phyloP scores from a whole-genome alignment of 2,329 filamentous ascomycete genomes.

The Colletotrichum destructivum region DNA sequence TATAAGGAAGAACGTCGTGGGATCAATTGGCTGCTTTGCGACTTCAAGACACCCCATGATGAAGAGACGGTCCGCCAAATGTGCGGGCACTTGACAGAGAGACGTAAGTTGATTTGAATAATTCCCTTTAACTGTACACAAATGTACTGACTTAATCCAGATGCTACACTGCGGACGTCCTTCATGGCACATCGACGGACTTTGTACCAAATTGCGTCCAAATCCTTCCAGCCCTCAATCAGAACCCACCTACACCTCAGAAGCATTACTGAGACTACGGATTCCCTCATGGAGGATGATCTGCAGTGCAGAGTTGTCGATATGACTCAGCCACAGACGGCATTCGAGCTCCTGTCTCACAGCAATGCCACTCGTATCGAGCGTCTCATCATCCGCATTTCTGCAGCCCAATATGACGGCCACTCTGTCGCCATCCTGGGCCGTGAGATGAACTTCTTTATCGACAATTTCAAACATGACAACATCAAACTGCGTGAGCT shows the following conservation, averaged over 20 bases:
- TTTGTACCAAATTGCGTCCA: conserved; percentile 64
- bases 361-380: neutral
- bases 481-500: conserved; percentile 45
- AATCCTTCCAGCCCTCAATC: conserved; percentile 48
- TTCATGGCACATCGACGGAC: conserved; percentile 63
- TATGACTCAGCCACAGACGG: conserved; percentile 9
- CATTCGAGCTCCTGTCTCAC: conserved; percentile 15
- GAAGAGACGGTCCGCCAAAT: neutral
- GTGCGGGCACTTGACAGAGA: neutral
- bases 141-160: neutral
- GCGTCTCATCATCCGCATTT: conserved; percentile 61
- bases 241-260: neutral
- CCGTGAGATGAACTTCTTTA: conserved; percentile 63
- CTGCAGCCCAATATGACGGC: conserved; percentile 65
- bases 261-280: neutral
- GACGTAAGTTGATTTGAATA: conserved; percentile 5
- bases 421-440: conserved; percentile 61
- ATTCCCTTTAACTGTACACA: neutral
- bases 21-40: conserved; percentile 28
- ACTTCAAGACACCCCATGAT: neutral
- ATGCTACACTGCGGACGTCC: conserved; percentile 64
- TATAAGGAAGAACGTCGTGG: conserved; percentile 16
- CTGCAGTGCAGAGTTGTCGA: neutral
- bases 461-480: conserved; percentile 51
- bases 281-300: neutral